Base-by-base conservation (phyloP, 768 basidiomycete genomes). In the Gloeopeniophorella convolvens region DNA sequence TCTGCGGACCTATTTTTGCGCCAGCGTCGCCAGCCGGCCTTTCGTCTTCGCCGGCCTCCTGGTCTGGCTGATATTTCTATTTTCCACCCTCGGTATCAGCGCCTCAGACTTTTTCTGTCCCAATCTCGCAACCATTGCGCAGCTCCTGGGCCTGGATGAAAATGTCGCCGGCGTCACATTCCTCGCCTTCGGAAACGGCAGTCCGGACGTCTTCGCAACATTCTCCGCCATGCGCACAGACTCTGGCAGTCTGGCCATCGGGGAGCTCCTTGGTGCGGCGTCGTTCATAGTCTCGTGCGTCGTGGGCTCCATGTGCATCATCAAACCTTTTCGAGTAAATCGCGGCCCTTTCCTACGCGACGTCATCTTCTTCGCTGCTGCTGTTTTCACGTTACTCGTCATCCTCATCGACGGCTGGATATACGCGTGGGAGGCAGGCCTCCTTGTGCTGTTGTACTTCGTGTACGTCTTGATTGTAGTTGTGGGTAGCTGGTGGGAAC, bases 91-190 rank as follows among this genome's bases (percentile, higher is more conserved):
- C 30, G 93, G 93, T 4, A 96, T 96, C 64, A 85, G 83, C 56
- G 93, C 94, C 5, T 88, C 92, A 15, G 95, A 98, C 68, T 97
- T 97, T 70, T 98, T 98, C 75, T 93, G 89, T 44, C 94, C 94
- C 1, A 98, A 99, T 65, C 77, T 99, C 15, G 86, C 88, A 0
- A 90, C 94, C 1, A 85, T 97, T 27, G 82, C 95, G 0, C 78
- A 84, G 42, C 70, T 89, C 3, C 78, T 99, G 4, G 88, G 92
- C 0, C 68, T 99, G 33, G 88, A 89, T 60, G 93, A 99, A 63
- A 89, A 89, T 47, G 83, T 97, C 13, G 93, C 96, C 0, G 96
- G 96, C 0, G 94, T 98, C 20, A 99, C 96, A 0, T 89, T 99
- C 59, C 76, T 99, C 24, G 96, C 96, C 0, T 94, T 97, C 63